phyloP scores from a whole-genome alignment of 495 filamentous ascomycete species.

The Daldinia decipiens region DNA sequence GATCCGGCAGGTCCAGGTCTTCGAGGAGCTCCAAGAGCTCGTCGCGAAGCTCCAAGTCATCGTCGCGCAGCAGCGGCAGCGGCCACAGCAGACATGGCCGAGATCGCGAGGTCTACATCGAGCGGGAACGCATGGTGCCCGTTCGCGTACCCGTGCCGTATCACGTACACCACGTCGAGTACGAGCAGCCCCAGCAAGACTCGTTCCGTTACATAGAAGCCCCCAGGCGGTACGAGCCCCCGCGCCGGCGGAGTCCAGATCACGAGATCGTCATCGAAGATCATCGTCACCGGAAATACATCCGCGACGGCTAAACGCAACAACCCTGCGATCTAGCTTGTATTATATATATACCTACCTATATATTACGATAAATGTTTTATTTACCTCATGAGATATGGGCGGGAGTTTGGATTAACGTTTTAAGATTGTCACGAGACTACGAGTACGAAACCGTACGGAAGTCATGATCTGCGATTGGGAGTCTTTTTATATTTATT shows the following conservation, averaged over 20 bases:
- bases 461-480: slow-evolving; percentile 3
- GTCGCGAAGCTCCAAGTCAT: slow-evolving; percentile 43
- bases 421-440: slow-evolving; percentile 37
- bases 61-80: slow-evolving; percentile 29
- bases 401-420: slow-evolving; percentile 8
- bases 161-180: slow-evolving; percentile 45
- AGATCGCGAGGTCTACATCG: slow-evolving; percentile 59
- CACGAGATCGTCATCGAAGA: slow-evolving; percentile 48
- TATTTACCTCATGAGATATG: neutral
- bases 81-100: slow-evolving; percentile 42
- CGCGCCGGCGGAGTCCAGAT: slow-evolving; percentile 37
- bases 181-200: slow-evolving; percentile 49
- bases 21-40: slow-evolving; percentile 37
- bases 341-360: slow-evolving; percentile 1
- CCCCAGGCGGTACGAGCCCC: slow-evolving; percentile 45
- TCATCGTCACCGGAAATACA: slow-evolving; percentile 42
- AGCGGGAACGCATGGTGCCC: slow-evolving; percentile 57
- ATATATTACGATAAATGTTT: slow-evolving; percentile 4
- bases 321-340: neutral
- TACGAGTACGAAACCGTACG: slow-evolving; percentile 18
- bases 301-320: slow-evolving; percentile 29
- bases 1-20: slow-evolving; percentile 27
- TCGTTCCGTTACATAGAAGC: slow-evolving; percentile 62
- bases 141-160: slow-evolving; percentile 51
- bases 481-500: neutral